These are phyloP conservation scores for Cyberlindnera meyerae DNA, from an alignment of 805 yeast genomes.

Conservation along the genomic window DNA sequence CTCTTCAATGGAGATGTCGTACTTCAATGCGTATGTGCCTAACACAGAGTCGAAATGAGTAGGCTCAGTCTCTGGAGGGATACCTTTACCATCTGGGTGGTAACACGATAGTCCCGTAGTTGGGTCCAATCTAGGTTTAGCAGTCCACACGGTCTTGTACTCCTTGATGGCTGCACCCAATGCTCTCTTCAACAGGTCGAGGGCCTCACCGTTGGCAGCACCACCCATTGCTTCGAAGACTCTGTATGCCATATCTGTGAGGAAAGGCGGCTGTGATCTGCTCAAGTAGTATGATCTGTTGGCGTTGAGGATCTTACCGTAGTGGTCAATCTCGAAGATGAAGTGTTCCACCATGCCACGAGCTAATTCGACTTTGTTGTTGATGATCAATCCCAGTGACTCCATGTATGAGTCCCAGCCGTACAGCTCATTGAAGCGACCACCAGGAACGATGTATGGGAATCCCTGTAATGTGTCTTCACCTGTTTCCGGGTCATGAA, in stretches of 20 bases:
- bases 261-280: constrained; percentile 94
- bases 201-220: constrained; percentile 41
- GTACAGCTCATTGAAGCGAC: constrained; percentile 91
- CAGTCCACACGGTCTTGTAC: constrained; percentile 75
- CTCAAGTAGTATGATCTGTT: constrained; percentile 87
- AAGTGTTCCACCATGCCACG: constrained; percentile 90
- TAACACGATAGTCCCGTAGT: constrained; percentile 80
- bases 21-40: constrained; percentile 61
- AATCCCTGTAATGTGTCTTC: constrained; percentile 52
- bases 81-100: constrained; percentile 86
- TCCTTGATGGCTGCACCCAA: constrained; percentile 80
- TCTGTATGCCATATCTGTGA: constrained; percentile 84
- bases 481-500: constrained; percentile 45
- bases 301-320: constrained; percentile 92
- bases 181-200: constrained; percentile 61
- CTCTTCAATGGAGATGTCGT: constrained; percentile 51
- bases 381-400: constrained; percentile 71
- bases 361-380: constrained; percentile 64
- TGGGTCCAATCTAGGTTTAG: constrained; percentile 66
- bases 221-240: constrained; percentile 58
- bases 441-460: constrained; percentile 96
- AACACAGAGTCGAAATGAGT: constrained; percentile 77
- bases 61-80: constrained; percentile 95
- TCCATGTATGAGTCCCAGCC: constrained; percentile 99
- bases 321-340: constrained; percentile 81